Evolutionary conservation across 257 asterid genomes (phyloP).

Genomic region (Nicotiana knightiana): DNA sequence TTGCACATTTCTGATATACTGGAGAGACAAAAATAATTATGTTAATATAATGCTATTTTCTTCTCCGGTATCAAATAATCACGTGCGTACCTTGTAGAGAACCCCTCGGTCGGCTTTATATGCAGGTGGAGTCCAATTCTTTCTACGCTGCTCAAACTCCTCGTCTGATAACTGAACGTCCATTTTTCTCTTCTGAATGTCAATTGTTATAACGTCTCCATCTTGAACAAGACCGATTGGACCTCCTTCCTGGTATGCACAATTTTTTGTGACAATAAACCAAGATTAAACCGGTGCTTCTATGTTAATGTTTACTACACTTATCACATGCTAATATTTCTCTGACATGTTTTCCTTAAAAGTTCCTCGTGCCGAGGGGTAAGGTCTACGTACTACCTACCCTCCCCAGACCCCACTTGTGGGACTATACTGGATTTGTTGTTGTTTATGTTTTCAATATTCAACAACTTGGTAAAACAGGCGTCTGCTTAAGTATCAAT

Average conservation of each 20-base stretch:
- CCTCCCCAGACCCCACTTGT: too few species aligned
- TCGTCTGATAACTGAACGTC: slow-evolving; percentile 62
- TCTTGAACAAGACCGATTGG: slow-evolving; percentile 75
- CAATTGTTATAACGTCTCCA: slow-evolving; percentile 74
- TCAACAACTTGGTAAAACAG: too few species aligned
- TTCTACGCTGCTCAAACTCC: slow-evolving; percentile 64
- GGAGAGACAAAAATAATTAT: not conserved
- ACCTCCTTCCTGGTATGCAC: slow-evolving; percentile 78
- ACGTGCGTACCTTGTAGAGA: slow-evolving; percentile 62
- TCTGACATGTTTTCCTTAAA: not conserved
- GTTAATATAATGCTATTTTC: not conserved
- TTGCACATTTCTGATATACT: slow-evolving; percentile 84
- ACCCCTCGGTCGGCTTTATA: slow-evolving; percentile 80
- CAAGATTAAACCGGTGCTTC: not conserved
- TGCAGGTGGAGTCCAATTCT: slow-evolving; percentile 68
- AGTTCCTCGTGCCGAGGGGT: not conserved
- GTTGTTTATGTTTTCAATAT: not conserved
- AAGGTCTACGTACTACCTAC: too few species aligned
- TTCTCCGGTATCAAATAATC: not conserved
- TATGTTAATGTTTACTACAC: not conserved
- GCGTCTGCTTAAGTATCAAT: not conserved
- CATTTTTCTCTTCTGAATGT: slow-evolving; percentile 56
- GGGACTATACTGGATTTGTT: too few species aligned
- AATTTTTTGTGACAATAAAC: not conserved
- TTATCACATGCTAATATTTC: not conserved